Evolutionary conservation across 208 protist species (phyloP), one percentile per base, ranked within the genome.

Genomic region (Acanthamoeba quina): DNA sequence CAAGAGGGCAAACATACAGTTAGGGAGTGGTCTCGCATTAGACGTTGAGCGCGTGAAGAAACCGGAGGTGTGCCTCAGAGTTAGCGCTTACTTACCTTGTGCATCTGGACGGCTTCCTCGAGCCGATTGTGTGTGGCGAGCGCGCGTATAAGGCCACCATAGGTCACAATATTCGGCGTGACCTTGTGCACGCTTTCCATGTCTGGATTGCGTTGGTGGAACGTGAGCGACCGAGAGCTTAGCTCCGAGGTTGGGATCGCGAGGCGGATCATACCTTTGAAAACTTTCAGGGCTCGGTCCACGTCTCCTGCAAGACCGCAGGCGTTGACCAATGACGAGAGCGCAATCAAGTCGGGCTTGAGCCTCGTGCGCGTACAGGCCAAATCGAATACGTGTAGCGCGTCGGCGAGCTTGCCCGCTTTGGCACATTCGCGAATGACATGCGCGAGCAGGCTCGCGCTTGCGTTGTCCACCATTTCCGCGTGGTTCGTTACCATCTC

Each of bases 321-420:
- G 11, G 78, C 78, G 52, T 86, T 19, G 9, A 86, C 26, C 19
- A 86, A 47, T 26, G 78, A 60, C 17, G 78, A 86, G 47, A 86
- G 49, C 17, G 62, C n/a, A 24, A 86, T 24, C 47, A 86, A 24
- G 6, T 86, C 29, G 29, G 44, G 49, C 21, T 17, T 83, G 10
- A 83, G 41, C 11, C 4, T 17, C 24, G 31, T 52, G 5, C 49
- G 29, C 15, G 44, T 37, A 9, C 26, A 15, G 4, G 78, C 31
- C 47, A 37, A 6, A 0, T 86, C n/a, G 78, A 47, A 62, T 5
- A 86, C 5, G n/a, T 49, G 78, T 11, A 62, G 10, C 15, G 49
- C 47, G 29, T 86, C 78, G 41, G 1, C 78, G 6, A 41, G 24
- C 29, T 49, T 56, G 3, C 17, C 10, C 24, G 15, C 29, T 19